A percentile compares a stretch with the other conserved stretches of the same genome.
These are phyloP conservation scores for Brassica nigra DNA, from an alignment of 345 rosid species.

Conservation along the genomic window DNA sequence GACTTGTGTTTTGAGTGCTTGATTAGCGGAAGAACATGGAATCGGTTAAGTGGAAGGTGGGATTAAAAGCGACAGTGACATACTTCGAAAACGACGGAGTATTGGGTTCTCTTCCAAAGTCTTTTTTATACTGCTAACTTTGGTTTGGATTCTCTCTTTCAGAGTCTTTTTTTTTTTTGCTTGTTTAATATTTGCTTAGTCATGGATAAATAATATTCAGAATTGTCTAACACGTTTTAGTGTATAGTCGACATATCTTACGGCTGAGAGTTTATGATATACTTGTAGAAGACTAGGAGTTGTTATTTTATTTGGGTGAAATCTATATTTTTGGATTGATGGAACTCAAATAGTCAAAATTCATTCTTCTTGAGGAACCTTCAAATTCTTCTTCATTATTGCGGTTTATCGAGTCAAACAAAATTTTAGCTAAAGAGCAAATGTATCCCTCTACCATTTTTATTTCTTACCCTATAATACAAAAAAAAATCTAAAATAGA, in stretches of 20 bases:
- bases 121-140: neutral
- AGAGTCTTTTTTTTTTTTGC: neutral
- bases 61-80: conserved; percentile 18
- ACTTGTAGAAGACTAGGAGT: neutral
- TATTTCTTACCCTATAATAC: too few relatives aligned
- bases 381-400: neutral
- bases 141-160: neutral
- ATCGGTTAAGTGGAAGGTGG: conserved; percentile 10
- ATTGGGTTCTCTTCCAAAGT: conserved; percentile 22
- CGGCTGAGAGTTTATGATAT: neutral
- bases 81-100: conserved; percentile 24
- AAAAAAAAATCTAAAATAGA: too few relatives aligned
- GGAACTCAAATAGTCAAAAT: neutral
- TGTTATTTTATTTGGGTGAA: too few relatives aligned
- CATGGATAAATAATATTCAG: conserved; percentile 1
- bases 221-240: neutral
- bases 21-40: conserved; percentile 29
- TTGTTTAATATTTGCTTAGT: conserved; percentile 6
- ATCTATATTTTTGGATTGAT: neutral
- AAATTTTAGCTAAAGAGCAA: neutral
- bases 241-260: neutral
- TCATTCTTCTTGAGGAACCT: neutral
- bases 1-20: conserved; percentile 7
- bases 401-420: neutral
- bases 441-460: too few relatives aligned